A percentile compares a stretch with the other conserved stretches of the same genome.
Conservation (phyloP, 2,329 filamentous ascomycete genomes). For the Xylariomycetidae sp. region DNA sequence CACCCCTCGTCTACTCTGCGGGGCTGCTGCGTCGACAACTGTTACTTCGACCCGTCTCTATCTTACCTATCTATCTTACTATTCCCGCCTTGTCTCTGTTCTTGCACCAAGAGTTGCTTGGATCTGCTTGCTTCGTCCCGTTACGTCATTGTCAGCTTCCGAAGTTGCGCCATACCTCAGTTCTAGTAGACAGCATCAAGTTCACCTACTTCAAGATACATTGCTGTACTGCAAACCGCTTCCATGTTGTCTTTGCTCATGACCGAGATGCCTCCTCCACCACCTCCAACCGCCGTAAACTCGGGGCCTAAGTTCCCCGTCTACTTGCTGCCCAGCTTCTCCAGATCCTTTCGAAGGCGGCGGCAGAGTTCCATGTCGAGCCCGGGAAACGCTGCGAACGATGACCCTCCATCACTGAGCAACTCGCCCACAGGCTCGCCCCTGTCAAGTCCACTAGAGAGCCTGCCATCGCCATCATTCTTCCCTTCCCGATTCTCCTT, state of each 20-base stretch:
- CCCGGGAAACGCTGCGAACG: slow-evolving; percentile 15
- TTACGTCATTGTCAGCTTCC: too few relatives aligned
- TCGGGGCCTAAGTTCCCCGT: slow-evolving; percentile 38
- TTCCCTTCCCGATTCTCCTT: slow-evolving; percentile 18
- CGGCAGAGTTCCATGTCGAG: slow-evolving; percentile 27
- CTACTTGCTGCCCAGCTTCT: slow-evolving; percentile 47
- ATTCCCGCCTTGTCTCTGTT: too few relatives aligned
- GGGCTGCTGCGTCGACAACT: too few relatives aligned
- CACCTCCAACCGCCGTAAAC: slow-evolving; percentile 7
- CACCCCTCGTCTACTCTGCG: too few relatives aligned
- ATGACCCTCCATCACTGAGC: slow-evolving; percentile 28
- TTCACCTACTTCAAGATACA: too few relatives aligned
- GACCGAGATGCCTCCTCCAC: slow-evolving; percentile 15
- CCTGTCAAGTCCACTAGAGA: slow-evolving; percentile 17
- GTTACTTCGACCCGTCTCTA: too few relatives aligned
- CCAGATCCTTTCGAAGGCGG: slow-evolving; percentile 40
- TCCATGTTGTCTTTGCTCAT: slow-evolving; percentile 22
- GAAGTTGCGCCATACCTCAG: too few relatives aligned
- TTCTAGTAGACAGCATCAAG: too few relatives aligned
- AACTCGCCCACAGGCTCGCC: slow-evolving; percentile 31
- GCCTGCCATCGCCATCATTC: slow-evolving; percentile 18
- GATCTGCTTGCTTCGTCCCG: too few relatives aligned
- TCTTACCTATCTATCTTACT: too few relatives aligned
- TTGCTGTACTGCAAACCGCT: background rate
- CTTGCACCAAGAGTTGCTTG: too few relatives aligned